A percentile compares a stretch with the other conserved stretches of the same genome.
Evolutionary conservation across 2,329 filamentous ascomycete species (phyloP).

Genomic region (Aspergillus tanneri): DNA sequence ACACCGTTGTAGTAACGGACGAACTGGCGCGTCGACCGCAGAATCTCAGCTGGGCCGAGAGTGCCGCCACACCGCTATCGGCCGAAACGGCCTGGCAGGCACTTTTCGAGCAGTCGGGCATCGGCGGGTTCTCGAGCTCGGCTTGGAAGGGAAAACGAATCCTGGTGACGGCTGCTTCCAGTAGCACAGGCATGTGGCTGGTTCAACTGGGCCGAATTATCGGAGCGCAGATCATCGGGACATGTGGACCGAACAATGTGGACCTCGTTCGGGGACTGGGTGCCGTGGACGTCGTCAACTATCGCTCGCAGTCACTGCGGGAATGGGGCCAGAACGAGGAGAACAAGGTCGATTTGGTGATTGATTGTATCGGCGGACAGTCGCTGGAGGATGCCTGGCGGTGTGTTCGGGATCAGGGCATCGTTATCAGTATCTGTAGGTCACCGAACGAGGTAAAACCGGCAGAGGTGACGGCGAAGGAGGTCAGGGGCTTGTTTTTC

Average conservation of each 20-base stretch:
- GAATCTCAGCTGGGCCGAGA: slow-evolving; percentile 37
- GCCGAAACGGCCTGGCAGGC: slow-evolving; percentile 47
- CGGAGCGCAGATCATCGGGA: slow-evolving; percentile 42
- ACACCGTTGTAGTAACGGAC: slow-evolving; percentile 32
- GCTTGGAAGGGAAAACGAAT: slow-evolving; percentile 38
- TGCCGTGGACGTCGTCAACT: slow-evolving; percentile 45
- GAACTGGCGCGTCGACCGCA: slow-evolving; percentile 41
- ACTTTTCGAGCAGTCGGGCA: slow-evolving; percentile 41
- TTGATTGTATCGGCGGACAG: slow-evolving; percentile 47
- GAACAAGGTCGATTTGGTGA: slow-evolving; percentile 44
- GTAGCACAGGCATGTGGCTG: slow-evolving; percentile 47
- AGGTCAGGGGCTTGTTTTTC: slow-evolving; percentile 42
- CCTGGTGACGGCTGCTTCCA: slow-evolving; percentile 47
- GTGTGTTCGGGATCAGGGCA: slow-evolving; percentile 37
- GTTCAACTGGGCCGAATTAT: slow-evolving; percentile 33
- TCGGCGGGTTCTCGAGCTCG: slow-evolving; percentile 12
- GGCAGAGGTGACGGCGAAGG: slow-evolving; percentile 20
- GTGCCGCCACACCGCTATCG: slow-evolving; percentile 42
- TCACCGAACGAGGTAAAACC: slow-evolving; percentile 36
- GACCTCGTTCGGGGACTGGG: slow-evolving; percentile 43
- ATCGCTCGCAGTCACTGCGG: slow-evolving; percentile 24
- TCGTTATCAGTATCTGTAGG: slow-evolving; percentile 43
- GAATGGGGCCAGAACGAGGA: slow-evolving; percentile 26
- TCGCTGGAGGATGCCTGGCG: slow-evolving; percentile 47
- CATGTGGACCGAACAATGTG: slow-evolving; percentile 40